Evolutionary conservation across 495 filamentous ascomycete genomes (phyloP), one percentile per base, ranked within the genome.

Genomic region (Annulohypoxylon moriforme): DNA sequence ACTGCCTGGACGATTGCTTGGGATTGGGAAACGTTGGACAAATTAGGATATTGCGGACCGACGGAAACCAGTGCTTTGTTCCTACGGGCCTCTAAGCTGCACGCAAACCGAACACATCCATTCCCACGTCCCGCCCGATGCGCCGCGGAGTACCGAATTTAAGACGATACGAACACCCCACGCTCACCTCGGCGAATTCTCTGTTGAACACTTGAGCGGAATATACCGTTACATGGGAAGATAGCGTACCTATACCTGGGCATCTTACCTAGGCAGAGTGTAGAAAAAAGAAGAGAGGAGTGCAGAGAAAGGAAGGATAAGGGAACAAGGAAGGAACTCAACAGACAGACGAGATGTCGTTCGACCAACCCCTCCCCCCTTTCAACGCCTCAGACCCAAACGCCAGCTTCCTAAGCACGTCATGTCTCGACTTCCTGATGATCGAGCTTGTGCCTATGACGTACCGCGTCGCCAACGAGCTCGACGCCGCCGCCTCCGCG

Each of bases 361-460:
- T 94, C 83, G 92, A 95, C 72, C 78, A 88, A 31, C 85, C 87
- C 31, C 79, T 89, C 70, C 90, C 90, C 2, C 89, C 90, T 44
- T 90, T 88, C 83, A 92, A 89, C 77, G 80, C 89, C 76, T 89
- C 89, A 40, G 94, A 97, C 79, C 91, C 93, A 1, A 86, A 85
- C 68, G 89, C 92, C 36, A 90, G 89, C 59, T 92, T 94, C 82
- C 83, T 97, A 55, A 90, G 85, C 79, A 87, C 91, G 34, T 93
- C 95, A 33, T 92, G 91, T 69, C 88, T 98, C 62, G 96, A 99
- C 76, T 89, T 99, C 67, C 89, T 99, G 13, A 86, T 99, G 67
- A 98, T 99, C 74, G 96, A 99, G 82, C 86, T 99, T 56, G 96
- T 99, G 25, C 96, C 96, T 47, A 91, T 97, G 88, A 92, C 96